Evolutionary conservation across 352 stramenopile genomes (phyloP).

Genomic region (Pythium guiyangense): DNA sequence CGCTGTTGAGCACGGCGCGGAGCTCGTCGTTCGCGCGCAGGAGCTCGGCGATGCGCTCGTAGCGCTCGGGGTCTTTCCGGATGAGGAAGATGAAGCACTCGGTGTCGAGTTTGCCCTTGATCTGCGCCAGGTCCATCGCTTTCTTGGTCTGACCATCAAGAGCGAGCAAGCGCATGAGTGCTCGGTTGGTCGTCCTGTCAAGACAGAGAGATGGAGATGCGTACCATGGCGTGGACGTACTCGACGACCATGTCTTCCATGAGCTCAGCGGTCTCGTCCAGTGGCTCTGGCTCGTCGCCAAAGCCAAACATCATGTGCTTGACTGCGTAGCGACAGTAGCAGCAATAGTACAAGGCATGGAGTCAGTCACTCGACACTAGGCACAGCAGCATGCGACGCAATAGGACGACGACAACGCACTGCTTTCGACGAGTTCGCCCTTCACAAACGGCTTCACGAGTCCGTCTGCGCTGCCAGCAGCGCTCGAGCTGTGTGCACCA

Average conservation of each 20-base stretch:
- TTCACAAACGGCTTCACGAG: constrained; percentile 71
- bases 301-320: constrained; percentile 91
- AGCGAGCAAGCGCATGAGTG: background rate
- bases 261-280: constrained; percentile 69
- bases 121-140: constrained; percentile 68
- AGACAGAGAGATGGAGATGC: background rate
- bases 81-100: constrained; percentile 90
- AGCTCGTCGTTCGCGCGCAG: constrained; percentile 85
- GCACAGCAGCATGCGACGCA: background rate
- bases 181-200: background rate
- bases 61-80: constrained; percentile 77
- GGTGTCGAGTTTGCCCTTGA: constrained; percentile 84
- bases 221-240: constrained; percentile 80
- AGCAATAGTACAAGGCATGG: background rate
- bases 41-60: constrained; percentile 79
- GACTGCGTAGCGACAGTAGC: constrained; percentile 28
- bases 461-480: constrained; percentile 5
- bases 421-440: constrained; percentile 76
- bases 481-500: constrained; percentile 11
- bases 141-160: constrained; percentile 68
- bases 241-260: constrained; percentile 87
- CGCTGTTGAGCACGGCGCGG: constrained; percentile 80
- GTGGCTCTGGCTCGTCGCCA: constrained; percentile 63
- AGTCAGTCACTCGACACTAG: background rate
- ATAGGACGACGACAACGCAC: constrained; percentile 31